Conservation (phyloP, 495 filamentous ascomycete genomes). For the Penicillium dipodomyicola region DNA sequence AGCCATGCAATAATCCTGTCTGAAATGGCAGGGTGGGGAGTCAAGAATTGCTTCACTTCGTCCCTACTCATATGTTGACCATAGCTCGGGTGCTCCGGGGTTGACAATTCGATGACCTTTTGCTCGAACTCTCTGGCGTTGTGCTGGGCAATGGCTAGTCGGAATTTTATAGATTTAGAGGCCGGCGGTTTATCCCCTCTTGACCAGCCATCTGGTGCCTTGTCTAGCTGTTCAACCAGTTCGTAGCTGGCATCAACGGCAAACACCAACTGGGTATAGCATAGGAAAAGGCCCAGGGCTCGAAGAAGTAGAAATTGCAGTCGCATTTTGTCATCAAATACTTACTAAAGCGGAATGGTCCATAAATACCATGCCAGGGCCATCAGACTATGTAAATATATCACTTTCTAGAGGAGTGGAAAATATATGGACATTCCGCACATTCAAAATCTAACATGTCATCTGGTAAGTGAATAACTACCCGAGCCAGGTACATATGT, state of each 20-base stretch:
- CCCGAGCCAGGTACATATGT: not conserved
- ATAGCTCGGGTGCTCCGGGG: slow-evolving; percentile 58
- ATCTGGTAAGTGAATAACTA: not conserved
- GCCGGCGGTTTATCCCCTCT: slow-evolving; percentile 35
- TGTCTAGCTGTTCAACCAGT: slow-evolving; percentile 44
- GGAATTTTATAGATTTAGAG: slow-evolving; percentile 46
- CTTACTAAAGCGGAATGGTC: not conserved
- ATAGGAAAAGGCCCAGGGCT: slow-evolving; percentile 16
- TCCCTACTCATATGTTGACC: slow-evolving; percentile 63
- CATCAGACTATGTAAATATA: not conserved
- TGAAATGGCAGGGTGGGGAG: slow-evolving; percentile 43
- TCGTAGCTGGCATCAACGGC: slow-evolving; percentile 23
- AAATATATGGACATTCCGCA: not conserved
- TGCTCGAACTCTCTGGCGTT: slow-evolving; percentile 57
- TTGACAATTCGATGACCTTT: slow-evolving; percentile 59
- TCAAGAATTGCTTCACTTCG: slow-evolving; percentile 50
- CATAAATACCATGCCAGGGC: no score
- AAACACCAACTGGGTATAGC: slow-evolving; percentile 1
- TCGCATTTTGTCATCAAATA: slow-evolving; percentile 12
- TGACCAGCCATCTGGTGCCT: slow-evolving; percentile 48
- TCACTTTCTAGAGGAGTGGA: not conserved
- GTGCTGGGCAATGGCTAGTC: slow-evolving; percentile 53
- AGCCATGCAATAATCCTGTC: slow-evolving; percentile 51
- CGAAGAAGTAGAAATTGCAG: slow-evolving; percentile 8
- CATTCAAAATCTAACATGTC: not conserved